A percentile compares a stretch with the other conserved stretches of the same genome.
phyloP scores from a whole-genome alignment of 345 rosid genomes.

The Arabidopsis arenosa region DNA sequence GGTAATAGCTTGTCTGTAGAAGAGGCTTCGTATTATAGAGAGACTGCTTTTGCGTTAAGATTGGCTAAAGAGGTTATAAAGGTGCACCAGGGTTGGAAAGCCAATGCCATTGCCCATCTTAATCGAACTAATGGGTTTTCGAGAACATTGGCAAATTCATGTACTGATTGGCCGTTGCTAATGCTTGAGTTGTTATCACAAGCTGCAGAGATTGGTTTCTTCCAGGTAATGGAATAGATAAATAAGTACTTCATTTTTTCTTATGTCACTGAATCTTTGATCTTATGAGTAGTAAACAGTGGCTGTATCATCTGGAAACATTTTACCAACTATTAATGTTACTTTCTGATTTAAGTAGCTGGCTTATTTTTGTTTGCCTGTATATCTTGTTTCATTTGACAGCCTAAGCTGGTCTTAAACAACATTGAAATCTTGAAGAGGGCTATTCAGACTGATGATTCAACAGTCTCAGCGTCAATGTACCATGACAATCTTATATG shows the following conservation, averaged over 20 bases:
- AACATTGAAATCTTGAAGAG: conserved; percentile 81
- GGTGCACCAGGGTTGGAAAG: conserved; percentile 78
- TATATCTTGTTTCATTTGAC: conserved; percentile 47
- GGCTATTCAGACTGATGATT: conserved; percentile 70
- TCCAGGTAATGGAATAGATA: conserved; percentile 60
- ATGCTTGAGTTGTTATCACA: conserved; percentile 89
- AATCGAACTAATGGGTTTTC: conserved; percentile 79
- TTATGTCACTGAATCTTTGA: not conserved
- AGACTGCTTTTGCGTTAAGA: conserved; percentile 69
- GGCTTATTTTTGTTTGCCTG: conserved; percentile 24
- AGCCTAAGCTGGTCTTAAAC: conserved; percentile 98
- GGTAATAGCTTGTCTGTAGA: conserved; percentile 67
- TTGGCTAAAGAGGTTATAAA: conserved; percentile 81
- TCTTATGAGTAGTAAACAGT: conserved; percentile 14
- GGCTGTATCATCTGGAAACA: not conserved
- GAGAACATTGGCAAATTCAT: conserved; percentile 78
- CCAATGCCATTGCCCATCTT: conserved; percentile 78
- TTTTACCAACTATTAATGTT: not conserved
- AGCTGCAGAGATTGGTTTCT: conserved; percentile 86
- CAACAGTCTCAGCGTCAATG: conserved; percentile 62
- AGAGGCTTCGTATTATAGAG: conserved; percentile 82
- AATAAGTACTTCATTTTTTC: not conserved
- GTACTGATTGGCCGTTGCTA: conserved; percentile 92
- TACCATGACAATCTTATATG: conserved; percentile 93
- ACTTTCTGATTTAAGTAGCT: not conserved